Evolutionary conservation across 371 early-diverging fungal genomes (phyloP).

Genomic region (Mortierella sp.): DNA sequence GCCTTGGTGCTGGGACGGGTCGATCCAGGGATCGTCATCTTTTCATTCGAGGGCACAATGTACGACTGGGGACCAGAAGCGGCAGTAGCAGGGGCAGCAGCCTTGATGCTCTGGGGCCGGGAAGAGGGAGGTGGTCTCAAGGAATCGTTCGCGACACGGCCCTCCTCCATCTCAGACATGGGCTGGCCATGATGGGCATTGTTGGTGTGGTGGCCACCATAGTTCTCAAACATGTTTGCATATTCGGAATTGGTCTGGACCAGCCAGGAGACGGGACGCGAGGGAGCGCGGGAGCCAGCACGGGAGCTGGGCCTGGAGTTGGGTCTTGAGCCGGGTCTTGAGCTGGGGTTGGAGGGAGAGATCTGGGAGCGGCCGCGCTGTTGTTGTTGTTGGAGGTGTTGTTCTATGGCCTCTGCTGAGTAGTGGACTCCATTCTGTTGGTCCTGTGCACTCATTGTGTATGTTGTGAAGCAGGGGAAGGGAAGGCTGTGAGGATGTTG

Average conservation of each 20-base stretch:
- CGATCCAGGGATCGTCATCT: conserved; percentile 23
- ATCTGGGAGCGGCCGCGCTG: conserved; percentile 33
- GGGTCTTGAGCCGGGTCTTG: conserved; percentile 41
- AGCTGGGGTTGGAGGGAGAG: conserved; percentile 32
- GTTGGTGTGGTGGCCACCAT: conserved; percentile 37
- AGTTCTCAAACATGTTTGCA: conserved; percentile 55
- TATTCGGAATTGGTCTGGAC: conserved; percentile 53
- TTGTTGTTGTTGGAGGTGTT: conserved; percentile 2
- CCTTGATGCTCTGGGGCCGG: conserved; percentile 16
- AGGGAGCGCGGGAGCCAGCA: conserved; percentile 37
- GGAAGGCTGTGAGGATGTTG: not conserved
- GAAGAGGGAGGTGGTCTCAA: conserved; percentile 9
- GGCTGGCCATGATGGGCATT: conserved; percentile 32
- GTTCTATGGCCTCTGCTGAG: conserved; percentile 3
- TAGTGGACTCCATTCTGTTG: conserved; percentile 7
- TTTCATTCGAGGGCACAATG: conserved; percentile 33
- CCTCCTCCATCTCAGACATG: conserved; percentile 32
- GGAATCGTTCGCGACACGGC: conserved; percentile 24
- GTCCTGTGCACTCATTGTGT: conserved; percentile 3
- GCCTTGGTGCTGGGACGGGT: conserved; percentile 19
- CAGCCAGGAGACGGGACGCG: conserved; percentile 54
- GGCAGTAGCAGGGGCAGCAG: not conserved
- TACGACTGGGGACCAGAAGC: not conserved
- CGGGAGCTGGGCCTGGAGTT: conserved; percentile 41
- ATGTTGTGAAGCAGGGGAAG: not conserved